phyloP scores from a whole-genome alignment of 352 stramenopile species.

The Phytopythium vexans region DNA sequence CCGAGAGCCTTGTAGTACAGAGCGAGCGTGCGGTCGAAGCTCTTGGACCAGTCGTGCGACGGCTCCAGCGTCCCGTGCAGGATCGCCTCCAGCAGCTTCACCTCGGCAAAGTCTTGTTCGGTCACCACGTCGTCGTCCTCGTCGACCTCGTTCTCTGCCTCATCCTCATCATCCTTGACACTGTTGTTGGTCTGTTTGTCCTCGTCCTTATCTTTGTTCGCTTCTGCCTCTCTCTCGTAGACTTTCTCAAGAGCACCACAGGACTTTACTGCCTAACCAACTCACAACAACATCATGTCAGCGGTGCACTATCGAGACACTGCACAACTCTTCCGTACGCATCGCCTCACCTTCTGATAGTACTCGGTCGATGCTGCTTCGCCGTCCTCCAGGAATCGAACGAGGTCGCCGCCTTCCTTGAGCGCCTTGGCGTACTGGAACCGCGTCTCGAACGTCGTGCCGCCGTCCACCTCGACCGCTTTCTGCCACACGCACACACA shows the following conservation, averaged over 20 bases:
- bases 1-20: slow-evolving; percentile 56
- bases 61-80: slow-evolving; percentile 44
- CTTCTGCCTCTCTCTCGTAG: slow-evolving; percentile 14
- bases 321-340: too few species aligned
- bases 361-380: slow-evolving; percentile 14
- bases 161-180: slow-evolving; percentile 1
- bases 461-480: slow-evolving; percentile 76
- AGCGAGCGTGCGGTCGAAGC: slow-evolving; percentile 45
- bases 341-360: slow-evolving; percentile 18
- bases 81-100: slow-evolving; percentile 66
- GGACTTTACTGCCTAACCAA: slow-evolving; percentile 20
- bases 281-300: not conserved
- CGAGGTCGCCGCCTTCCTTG: slow-evolving; percentile 62
- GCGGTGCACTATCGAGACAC: too few species aligned
- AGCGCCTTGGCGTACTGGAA: slow-evolving; percentile 82
- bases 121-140: slow-evolving; percentile 48
- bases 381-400: slow-evolving; percentile 41
- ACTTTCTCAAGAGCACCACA: slow-evolving; percentile 36
- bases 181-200: slow-evolving; percentile 5
- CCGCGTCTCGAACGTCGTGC: slow-evolving; percentile 76
- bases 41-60: slow-evolving; percentile 17
- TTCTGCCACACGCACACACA: slow-evolving; percentile 15
- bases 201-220: not conserved
- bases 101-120: slow-evolving; percentile 41
- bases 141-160: slow-evolving; percentile 11